Conservation (phyloP, 2,329 filamentous ascomycete genomes). For the Knoxdaviesia proteae region DNA sequence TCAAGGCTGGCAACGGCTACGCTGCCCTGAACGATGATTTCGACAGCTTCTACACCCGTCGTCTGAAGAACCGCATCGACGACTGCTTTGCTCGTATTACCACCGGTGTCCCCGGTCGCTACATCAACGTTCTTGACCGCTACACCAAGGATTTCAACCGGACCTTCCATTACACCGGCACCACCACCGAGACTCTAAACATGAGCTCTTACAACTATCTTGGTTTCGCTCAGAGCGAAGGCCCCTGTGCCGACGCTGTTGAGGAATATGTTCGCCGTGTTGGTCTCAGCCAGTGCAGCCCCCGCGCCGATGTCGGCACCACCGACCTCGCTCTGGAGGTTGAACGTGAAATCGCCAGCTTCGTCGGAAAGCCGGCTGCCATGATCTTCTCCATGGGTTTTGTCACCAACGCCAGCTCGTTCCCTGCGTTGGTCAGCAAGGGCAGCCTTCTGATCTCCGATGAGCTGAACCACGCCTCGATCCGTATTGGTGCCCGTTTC, state of each 20-base stretch:
- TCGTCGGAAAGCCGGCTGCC: conserved; percentile 81
- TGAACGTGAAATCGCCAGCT: conserved; percentile 70
- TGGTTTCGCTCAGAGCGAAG: conserved; percentile 92
- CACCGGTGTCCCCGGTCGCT: conserved; percentile 83
- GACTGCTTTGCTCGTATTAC: conserved; percentile 90
- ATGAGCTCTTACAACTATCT: conserved; percentile 99
- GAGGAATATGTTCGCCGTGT: conserved; percentile 73
- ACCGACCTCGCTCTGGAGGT: conserved; percentile 76
- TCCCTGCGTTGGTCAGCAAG: conserved; percentile 80
- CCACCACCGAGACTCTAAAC: conserved; percentile 84
- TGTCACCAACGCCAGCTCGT: conserved; percentile 81
- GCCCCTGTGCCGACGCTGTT: conserved; percentile 82
- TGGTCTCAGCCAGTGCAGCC: conserved; percentile 63
- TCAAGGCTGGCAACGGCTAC: conserved; percentile 72
- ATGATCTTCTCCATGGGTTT: conserved; percentile 99
- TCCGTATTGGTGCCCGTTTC: conserved; percentile 81
- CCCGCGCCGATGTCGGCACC: conserved; percentile 67
- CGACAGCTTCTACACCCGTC: conserved; percentile 91
- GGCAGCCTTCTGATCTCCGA: conserved; percentile 90
- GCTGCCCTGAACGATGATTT: conserved; percentile 95
- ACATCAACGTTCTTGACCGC: conserved; percentile 81
- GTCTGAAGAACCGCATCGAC: conserved; percentile 84
- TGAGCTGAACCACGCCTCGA: conserved; percentile 94
- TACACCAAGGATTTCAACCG: conserved; percentile 81
- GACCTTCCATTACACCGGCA: conserved; percentile 74